Evolutionary conservation across 2,329 filamentous ascomycete species (phyloP).

Genomic region (Pseudogymnoascus sp.): DNA sequence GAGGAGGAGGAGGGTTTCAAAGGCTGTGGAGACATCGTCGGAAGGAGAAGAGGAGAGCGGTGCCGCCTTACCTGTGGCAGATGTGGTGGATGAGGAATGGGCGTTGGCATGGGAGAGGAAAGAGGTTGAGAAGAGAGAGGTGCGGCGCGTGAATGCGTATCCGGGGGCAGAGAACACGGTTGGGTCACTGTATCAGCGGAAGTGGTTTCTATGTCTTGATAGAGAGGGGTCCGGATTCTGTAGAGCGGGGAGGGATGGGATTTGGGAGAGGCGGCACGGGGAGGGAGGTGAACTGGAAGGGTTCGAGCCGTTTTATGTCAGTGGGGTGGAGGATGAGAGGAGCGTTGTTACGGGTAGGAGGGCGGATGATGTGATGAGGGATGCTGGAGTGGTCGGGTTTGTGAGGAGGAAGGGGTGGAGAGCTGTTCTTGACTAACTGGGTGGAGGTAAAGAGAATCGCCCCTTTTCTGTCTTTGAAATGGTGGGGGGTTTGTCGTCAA

Average conservation of each 20-base stretch:
- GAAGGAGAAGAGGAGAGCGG: constrained; percentile 14
- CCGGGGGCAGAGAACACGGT: constrained; percentile 57
- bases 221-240: constrained; percentile 50
- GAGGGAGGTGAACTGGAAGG: constrained; percentile 14
- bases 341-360: constrained; percentile 58
- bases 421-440: constrained; percentile 34
- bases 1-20: constrained; percentile 22
- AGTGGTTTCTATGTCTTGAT: constrained; percentile 60
- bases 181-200: constrained; percentile 58
- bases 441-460: neutral
- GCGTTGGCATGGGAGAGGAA: constrained; percentile 35
- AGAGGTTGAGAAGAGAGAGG: constrained; percentile 44
- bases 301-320: constrained; percentile 54
- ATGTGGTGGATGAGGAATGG: constrained; percentile 22
- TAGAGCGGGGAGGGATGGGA: constrained; percentile 23
- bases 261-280: constrained; percentile 23
- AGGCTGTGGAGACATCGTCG: constrained; percentile 8
- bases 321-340: constrained; percentile 52
- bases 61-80: neutral
- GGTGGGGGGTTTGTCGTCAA: too few species aligned
- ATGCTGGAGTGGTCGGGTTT: constrained; percentile 53
- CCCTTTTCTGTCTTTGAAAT: neutral
- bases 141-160: constrained; percentile 58
- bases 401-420: constrained; percentile 53
- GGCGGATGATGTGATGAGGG: constrained; percentile 50